Evolutionary conservation across 2,329 filamentous ascomycete species (phyloP).

Genomic region (Metarhizium sp.): DNA sequence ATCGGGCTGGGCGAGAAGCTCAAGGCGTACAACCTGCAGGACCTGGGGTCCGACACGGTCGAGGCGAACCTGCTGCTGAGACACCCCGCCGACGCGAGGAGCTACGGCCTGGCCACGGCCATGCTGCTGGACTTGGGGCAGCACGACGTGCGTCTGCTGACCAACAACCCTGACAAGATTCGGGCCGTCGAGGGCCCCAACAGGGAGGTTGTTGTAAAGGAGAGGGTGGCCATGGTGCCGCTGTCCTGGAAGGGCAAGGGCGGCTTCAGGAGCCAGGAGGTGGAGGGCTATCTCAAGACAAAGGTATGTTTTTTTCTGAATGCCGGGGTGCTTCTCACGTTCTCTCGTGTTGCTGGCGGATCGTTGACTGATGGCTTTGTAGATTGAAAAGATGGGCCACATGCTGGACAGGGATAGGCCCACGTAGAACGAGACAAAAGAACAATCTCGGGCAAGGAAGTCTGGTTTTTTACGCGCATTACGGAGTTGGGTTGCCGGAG

Average conservation of each 20-base stretch:
- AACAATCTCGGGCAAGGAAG: background rate
- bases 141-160: slow-evolving; percentile 69
- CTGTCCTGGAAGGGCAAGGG: slow-evolving; percentile 81
- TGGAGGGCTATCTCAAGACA: slow-evolving; percentile 88
- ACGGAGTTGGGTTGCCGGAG: background rate
- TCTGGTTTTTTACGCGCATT: background rate
- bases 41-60: slow-evolving; percentile 93
- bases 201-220: slow-evolving; percentile 76
- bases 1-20: slow-evolving; percentile 93
- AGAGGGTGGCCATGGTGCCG: slow-evolving; percentile 92
- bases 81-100: slow-evolving; percentile 89
- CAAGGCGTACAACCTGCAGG: slow-evolving; percentile 96
- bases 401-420: slow-evolving; percentile 50
- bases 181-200: slow-evolving; percentile 87
- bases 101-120: slow-evolving; percentile 91
- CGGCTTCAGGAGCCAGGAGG: slow-evolving; percentile 78
- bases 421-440: background rate
- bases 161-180: slow-evolving; percentile 97
- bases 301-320: slow-evolving; percentile 49
- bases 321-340: background rate
- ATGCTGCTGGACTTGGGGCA: slow-evolving; percentile 85
- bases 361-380: slow-evolving; percentile 11
- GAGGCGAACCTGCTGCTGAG: slow-evolving; percentile 86
- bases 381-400: slow-evolving; percentile 87
- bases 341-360: background rate